Base-by-base conservation (phyloP, 257 asterid genomes). In the Fraxinus cuspidata region DNA sequence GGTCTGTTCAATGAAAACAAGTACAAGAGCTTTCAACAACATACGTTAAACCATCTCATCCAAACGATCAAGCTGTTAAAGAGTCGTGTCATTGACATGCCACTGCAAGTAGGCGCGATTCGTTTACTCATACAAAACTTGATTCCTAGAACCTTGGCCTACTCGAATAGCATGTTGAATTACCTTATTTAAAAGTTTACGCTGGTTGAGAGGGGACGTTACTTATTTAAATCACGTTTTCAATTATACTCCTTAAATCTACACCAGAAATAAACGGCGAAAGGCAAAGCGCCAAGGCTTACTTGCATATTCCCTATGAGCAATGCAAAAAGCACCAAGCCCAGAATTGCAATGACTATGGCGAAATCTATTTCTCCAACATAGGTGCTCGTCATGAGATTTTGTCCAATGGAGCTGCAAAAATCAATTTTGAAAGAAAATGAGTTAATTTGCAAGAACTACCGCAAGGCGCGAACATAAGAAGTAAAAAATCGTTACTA, bases 231-330 rank as follows among this genome's bases (percentile, higher is more conserved):
- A 58, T 21, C 12, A 2, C 5, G 8, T 25, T 9, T 8, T 10
- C 13, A 8, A 23, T 27, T 16, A 3, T 49, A 5, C 60, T 53
- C 11, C 64, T 18, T 7, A 19, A 19, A 53, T 49, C 8, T 49
- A 49, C 58, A 18, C 11, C 11, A 53, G 28, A 53, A 19, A 53
- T 7, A 5, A n/a, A 53, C 2, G 3, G 27, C 0, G 28, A n/a
- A 53, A 3, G 42, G 9, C 29, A 21, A 27, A 70, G 16, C 27
- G 1, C 16, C 12, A 65, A n/a, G 2, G 82, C 88, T 83, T 83
- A 90, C 95, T 82, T 91, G 93, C 97, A 91, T 91, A 73, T 91
- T 91, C 29, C 97, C 97, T 44, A 91, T 91, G 27, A 91, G 91
- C 86, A 91, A 79, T 0, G 90, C 91, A 38, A 90, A 91, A 21